Base-by-base conservation (phyloP, 139 green algal species). In the Zygnema cylindricum region DNA sequence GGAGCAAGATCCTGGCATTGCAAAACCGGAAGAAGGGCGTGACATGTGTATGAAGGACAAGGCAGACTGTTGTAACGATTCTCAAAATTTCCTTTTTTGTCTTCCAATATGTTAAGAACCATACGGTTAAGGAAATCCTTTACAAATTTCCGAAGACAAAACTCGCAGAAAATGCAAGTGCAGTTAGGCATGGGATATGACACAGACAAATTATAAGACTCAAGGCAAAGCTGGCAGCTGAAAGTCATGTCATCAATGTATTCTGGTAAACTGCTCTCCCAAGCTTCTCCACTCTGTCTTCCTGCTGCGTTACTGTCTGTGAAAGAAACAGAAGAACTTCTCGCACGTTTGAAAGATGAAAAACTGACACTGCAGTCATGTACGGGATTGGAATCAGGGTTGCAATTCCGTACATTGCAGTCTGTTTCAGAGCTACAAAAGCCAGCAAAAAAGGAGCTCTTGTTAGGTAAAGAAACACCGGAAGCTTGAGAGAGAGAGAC, bases 111-210 rank as follows among this genome's bases (percentile, higher is more conserved):
- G 71, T 16, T 3, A 7, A 11, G 11, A 41, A 16, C 16, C 11
- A 79, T 79, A 16, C 71, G 3, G 36, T 79, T 43, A 43, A 79
- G 71, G 3, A 11, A 3, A 16, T 54, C 71, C 16, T 40, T 16
- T 54, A 85, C 77, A 16, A 81, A 85, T 3, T 77, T 85, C 11
- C 43, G 11, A 3, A 85, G 7, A 16, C 77, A 85, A 11, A 54
- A 11, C 33, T 76, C 7, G 16, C 77, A 85, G 49, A 85, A 85
- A 3, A 85, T 49, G 49, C 77, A 85, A 16, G 77, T 82, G 77
- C 77, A 85, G 3, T 54, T 39, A 25, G 77, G 43, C 77, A 85
- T 85, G 43, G 77, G 77, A 41, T 85, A 85, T 39, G 49, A 43
- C 33, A 55, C 11, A 39, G 3, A 7, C 43, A 85, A 41, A 54